phyloP scores from a whole-genome alignment of 139 green algal species.

The Chlamydomonas sphaeroides region DNA sequence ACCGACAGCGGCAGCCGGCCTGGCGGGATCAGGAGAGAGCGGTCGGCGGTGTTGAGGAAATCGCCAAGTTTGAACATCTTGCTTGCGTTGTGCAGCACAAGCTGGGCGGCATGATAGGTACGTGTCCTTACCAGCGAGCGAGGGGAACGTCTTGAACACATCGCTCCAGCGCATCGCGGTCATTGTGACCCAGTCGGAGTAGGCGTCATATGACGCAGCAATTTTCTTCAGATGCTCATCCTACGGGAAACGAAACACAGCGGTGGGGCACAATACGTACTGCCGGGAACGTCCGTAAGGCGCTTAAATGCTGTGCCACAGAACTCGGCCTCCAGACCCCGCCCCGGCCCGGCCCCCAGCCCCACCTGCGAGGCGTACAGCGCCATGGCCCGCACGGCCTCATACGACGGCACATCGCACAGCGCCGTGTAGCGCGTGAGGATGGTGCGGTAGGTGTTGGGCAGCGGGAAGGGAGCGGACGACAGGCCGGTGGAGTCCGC shows the following conservation, averaged over 20 bases:
- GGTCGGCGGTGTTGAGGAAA: too few relatives aligned
- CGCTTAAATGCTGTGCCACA: too few relatives aligned
- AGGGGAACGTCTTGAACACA: conserved; percentile 49
- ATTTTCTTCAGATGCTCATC: too few relatives aligned
- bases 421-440: conserved; percentile 21
- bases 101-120: too few relatives aligned
- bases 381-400: not conserved
- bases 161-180: conserved; percentile 19
- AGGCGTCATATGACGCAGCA: not conserved
- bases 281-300: too few relatives aligned
- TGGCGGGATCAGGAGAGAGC: too few relatives aligned
- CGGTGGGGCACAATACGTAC: too few relatives aligned
- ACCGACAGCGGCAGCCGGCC: not conserved
- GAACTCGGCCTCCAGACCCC: too few relatives aligned
- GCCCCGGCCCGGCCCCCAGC: not conserved
- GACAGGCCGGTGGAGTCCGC: not conserved
- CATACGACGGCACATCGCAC: not conserved
- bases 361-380: not conserved
- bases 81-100: too few relatives aligned
- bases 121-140: conserved; percentile 5
- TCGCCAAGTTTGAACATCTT: too few relatives aligned
- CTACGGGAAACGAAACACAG: too few relatives aligned
- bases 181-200: not conserved
- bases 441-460: conserved; percentile 36
- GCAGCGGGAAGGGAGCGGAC: conserved; percentile 12